Evolutionary conservation across 2,329 filamentous ascomycete genomes (phyloP), one percentile per base, ranked within the genome.

Genomic region (Beauveria rudraprayagi): DNA sequence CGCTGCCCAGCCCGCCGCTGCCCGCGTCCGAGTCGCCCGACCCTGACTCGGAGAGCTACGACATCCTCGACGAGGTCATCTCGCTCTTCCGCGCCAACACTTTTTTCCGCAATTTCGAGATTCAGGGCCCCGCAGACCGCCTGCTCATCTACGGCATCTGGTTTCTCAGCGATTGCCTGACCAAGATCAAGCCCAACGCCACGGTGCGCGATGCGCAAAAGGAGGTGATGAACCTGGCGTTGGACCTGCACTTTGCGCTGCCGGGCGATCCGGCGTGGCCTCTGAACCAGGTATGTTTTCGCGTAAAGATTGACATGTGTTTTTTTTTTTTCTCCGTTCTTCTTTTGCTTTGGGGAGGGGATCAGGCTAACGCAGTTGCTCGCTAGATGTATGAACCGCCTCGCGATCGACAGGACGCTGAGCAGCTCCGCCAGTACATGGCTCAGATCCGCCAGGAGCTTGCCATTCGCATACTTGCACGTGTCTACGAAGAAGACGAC

Each of bases 101-200:
- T 63, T 93, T 99, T 77, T 99, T 97, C 83, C 90, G 94, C 70
- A 99, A 97, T 83, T 99, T 99, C 70, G 94, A 97, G 81, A 96
- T 97, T 79, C 93, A 96, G 77, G 94, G 94, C 16, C 90, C 91
- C 28, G 93, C 94, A 62, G 94, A 99, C 77, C 85, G 94, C 46
- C 86, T 97, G 70, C 83, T 99, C 67, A 92, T 97, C 71, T 99
- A 99, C 78, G 93, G 93, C 65, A 99, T 97, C 73, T 83, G 96
- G 72, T 97, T 93, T 76, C 83, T 97, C 70, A 93, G 88, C 76
- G 92, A 97, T 75, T 92, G 91, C 69, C 78, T 99, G 72, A 80
- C 82, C 69, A 95, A 94, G 82, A 92, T 97, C 72, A 91, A 88
- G 78, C 88, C 91, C 14, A 78, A 75, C 50, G 89, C 91, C 77